These are phyloP conservation scores for Boletus tylopilopsis DNA, from an alignment of 768 basidiomycete genomes.

Conservation along the genomic window DNA sequence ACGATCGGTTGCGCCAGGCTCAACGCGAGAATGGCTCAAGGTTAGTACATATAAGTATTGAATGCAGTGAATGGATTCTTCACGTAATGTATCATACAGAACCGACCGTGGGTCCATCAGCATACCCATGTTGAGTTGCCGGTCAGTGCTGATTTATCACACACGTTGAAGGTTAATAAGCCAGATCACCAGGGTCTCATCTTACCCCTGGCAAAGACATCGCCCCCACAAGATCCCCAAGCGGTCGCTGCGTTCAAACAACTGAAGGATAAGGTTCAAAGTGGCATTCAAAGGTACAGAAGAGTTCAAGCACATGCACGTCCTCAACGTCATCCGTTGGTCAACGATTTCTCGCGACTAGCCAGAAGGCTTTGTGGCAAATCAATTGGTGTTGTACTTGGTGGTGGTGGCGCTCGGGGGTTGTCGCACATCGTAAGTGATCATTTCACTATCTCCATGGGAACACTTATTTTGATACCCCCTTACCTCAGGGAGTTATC, in stretches of 20 bases:
- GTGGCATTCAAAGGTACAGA: conserved; percentile 83
- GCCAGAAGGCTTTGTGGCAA: conserved; percentile 90
- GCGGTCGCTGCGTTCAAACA: conserved; percentile 87
- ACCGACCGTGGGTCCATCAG: conserved; percentile 93
- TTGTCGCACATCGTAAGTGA: conserved; percentile 60
- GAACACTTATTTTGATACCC: conserved; percentile 3
- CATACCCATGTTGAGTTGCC: conserved; percentile 94
- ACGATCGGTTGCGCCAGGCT: conserved; percentile 82
- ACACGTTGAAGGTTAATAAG: conserved; percentile 1
- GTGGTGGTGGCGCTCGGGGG: conserved; percentile 97
- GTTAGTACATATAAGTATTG: conserved; percentile 35
- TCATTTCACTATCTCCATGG: conserved; percentile 15
- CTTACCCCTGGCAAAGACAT: conserved; percentile 57
- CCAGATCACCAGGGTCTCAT: conserved; percentile 59
- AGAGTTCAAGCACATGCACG: conserved; percentile 56
- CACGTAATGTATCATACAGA: conserved; percentile 41
- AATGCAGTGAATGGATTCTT: neutral
- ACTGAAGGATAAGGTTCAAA: conserved; percentile 89
- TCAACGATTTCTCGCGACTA: conserved; percentile 88
- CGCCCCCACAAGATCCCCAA: conserved; percentile 74
- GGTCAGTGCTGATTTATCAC: conserved; percentile 38
- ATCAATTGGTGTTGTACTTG: conserved; percentile 90
- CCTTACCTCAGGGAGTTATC: conserved; percentile 69
- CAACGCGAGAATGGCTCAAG: conserved; percentile 95
- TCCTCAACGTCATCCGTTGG: conserved; percentile 75